Base-by-base conservation (phyloP, 2,329 filamentous ascomycete genomes). In the Xylariaceae sp. region DNA sequence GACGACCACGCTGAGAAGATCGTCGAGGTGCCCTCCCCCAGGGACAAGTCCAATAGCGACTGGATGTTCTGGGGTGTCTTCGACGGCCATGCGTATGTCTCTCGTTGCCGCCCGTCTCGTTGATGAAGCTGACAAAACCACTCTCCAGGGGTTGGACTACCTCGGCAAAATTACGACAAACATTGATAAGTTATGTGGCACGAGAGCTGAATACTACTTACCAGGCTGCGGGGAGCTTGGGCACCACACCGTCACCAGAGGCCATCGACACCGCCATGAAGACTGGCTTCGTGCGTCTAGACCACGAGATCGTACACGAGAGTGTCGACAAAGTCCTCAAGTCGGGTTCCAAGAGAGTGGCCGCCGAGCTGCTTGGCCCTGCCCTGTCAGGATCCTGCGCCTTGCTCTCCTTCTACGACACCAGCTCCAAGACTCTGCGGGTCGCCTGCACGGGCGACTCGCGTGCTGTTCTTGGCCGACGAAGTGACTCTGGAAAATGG, bases 31-130 rank as follows among this genome's bases (percentile, higher is more conserved):
- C 87, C 89, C 5, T 78, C 79, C 46, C 79, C 61, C 71, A 61
- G 64, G 18, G 60, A 66, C 32, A 67, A 78, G 14, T 57, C 76
- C 15, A 83, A 77, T 51, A 89, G 81, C 54, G 95, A 99, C 70
- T 99, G 94, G 94, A 97, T 97, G 90, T 99, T 99, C 69, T 99
- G 95, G 94, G 94, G 91, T 50, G 91, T 99, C 15, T 99, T 97
- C 69, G 94, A 99, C 66, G 94, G 94, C 0, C 94, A 99, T 70
- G 89, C 89, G 89, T 92, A 74, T 70, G 81, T 79, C 53, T 22
- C 11, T 22, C 17, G 6, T 39, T 19, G 6, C 11, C 18, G 30
- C 18, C 17, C 6, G 22, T 12, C 11, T 15, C 19, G 14, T 31
- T 14, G 32, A 33, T 5, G 41, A 47, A 45, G 18, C 36, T 47